Percentiles rank a stretch among this genome's conserved stretches.
Conservation (phyloP, 1,284 basidiomycete species). For the Boletus hoseneyae region DNA sequence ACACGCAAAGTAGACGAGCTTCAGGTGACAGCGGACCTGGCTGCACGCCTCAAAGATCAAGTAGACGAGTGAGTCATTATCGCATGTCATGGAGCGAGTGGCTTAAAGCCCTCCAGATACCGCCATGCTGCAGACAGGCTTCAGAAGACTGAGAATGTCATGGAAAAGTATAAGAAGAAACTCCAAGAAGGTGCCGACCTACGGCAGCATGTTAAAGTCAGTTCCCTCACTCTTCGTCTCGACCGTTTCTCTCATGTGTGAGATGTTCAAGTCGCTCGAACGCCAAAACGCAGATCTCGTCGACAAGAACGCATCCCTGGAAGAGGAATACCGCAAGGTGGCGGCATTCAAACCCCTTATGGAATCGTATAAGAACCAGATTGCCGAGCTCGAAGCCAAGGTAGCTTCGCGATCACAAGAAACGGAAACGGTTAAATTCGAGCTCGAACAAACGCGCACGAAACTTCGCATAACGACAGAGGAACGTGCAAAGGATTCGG, state of each 20-base stretch:
- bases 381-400: conserved; percentile 78
- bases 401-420: conserved; percentile 63
- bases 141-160: conserved; percentile 93
- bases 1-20: conserved; percentile 81
- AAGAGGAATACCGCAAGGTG: conserved; percentile 88
- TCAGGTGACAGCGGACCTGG: conserved; percentile 74
- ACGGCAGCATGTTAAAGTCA: conserved; percentile 80
- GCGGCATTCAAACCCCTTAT: conserved; percentile 84
- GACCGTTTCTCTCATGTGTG: conserved; percentile 1
- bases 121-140: conserved; percentile 88
- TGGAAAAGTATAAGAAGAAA: conserved; percentile 99
- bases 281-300: conserved; percentile 91
- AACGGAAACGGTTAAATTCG: conserved; percentile 67
- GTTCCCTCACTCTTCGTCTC: conserved; percentile 14
- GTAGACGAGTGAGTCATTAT: conserved; percentile 76
- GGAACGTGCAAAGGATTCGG: conserved; percentile 76
- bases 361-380: conserved; percentile 90
- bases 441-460: conserved; percentile 71
- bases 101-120: conserved; percentile 48
- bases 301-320: conserved; percentile 86
- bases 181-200: conserved; percentile 91
- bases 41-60: conserved; percentile 82
- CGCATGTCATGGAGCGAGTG: neutral
- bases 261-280: conserved; percentile 68
- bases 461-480: conserved; percentile 67